phyloP scores from a whole-genome alignment of 208 protist genomes.

The Kentomonas sorsogonicus region DNA sequence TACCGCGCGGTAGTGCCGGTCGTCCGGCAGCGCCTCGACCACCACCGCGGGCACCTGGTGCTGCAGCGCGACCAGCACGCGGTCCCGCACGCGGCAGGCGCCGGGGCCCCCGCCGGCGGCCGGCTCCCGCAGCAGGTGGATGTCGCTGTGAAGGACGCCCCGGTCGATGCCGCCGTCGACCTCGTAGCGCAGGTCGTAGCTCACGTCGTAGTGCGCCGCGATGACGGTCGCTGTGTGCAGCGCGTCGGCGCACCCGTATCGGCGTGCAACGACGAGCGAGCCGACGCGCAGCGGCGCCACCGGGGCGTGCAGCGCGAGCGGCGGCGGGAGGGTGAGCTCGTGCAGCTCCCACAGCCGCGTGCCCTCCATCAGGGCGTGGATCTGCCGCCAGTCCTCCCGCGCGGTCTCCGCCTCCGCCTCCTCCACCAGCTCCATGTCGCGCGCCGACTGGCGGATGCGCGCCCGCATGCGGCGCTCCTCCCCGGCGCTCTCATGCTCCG shows the following conservation, averaged over 20 bases:
- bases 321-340: constrained; percentile 42
- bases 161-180: constrained; percentile 40
- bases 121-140: constrained; percentile 37
- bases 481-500: too few species aligned
- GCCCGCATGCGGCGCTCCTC: too few species aligned
- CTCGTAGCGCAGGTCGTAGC: constrained; percentile 57
- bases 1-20: constrained; percentile 47
- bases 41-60: constrained; percentile 39
- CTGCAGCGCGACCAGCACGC: constrained; percentile 47
- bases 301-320: constrained; percentile 34
- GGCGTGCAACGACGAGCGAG: constrained; percentile 40
- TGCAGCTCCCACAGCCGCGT: constrained; percentile 27
- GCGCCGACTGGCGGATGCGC: too few species aligned
- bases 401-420: too few species aligned
- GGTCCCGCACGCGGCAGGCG: constrained; percentile 54
- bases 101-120: constrained; percentile 17
- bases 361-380: too few species aligned
- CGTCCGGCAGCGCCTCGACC: constrained; percentile 45
- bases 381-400: too few species aligned
- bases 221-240: constrained; percentile 43
- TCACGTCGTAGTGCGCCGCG: constrained; percentile 45
- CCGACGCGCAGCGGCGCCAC: constrained; percentile 49
- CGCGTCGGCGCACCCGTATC: constrained; percentile 33
- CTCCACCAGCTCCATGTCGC: too few species aligned
- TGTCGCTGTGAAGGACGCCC: constrained; percentile 64